phyloP scores from a whole-genome alignment of 2,329 filamentous ascomycete species.

The Penicillium hesseltinei region DNA sequence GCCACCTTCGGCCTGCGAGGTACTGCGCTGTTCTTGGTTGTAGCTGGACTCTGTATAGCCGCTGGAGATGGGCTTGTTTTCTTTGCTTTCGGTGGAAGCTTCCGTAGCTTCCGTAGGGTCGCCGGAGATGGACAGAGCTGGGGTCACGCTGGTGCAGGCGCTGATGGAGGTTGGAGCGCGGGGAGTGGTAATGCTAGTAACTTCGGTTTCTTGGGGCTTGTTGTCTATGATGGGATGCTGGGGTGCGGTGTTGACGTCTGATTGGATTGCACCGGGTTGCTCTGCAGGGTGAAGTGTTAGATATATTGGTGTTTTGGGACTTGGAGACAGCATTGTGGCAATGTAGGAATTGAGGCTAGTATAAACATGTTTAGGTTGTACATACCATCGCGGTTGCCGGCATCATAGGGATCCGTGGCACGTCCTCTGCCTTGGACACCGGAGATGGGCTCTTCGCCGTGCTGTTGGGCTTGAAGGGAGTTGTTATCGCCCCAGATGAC shows the following conservation, averaged over 20 bases:
- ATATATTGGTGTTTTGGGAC: neutral
- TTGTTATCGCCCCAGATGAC: conserved; percentile 49
- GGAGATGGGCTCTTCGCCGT: conserved; percentile 66
- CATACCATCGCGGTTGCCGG: conserved; percentile 68
- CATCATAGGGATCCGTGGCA: conserved; percentile 71
- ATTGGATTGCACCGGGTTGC: conserved; percentile 27
- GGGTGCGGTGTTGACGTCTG: conserved; percentile 24
- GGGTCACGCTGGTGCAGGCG: neutral
- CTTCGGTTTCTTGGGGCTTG: neutral
- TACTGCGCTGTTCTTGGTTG: conserved; percentile 18
- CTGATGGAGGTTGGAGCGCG: neutral
- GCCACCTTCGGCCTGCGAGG: conserved; percentile 3
- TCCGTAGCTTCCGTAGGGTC: neutral
- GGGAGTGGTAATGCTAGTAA: neutral
- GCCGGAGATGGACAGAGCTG: neutral
- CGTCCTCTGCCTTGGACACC: conserved; percentile 67
- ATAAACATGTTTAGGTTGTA: neutral
- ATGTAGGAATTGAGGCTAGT: neutral
- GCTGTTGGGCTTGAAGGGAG: conserved; percentile 28
- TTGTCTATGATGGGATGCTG: conserved; percentile 13
- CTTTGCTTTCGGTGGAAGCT: neutral
- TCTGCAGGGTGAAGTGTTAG: conserved; percentile 16
- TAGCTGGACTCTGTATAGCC: neutral
- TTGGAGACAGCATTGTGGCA: neutral
- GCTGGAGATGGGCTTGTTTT: neutral